A percentile compares a stretch with the other conserved stretches of the same genome.
phyloP scores from a whole-genome alignment of 768 basidiomycete genomes.

The Hygrophorus russula region DNA sequence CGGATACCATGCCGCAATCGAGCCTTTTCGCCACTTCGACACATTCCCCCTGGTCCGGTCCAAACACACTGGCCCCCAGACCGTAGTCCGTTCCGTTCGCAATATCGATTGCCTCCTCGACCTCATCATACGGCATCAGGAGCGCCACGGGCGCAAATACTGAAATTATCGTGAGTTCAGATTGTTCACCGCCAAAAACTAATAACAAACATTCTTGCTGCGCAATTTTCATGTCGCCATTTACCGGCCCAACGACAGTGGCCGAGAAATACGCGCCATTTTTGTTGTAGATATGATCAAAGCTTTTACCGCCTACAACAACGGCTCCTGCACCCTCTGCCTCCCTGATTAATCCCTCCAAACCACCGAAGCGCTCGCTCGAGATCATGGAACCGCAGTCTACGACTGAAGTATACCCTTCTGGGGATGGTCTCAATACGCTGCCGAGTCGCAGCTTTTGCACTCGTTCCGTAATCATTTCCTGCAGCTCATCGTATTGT shows the following conservation, averaged over 20 bases:
- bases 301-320: conserved; percentile 53
- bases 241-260: conserved; percentile 77
- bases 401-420: conserved; percentile 60
- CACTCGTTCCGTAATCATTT: conserved; percentile 52
- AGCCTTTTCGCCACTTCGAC: conserved; percentile 69
- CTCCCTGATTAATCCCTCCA: conserved; percentile 57
- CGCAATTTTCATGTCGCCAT: conserved; percentile 62
- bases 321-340: conserved; percentile 63
- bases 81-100: conserved; percentile 86
- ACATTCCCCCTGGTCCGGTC: conserved; percentile 71
- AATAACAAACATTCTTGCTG: conserved; percentile 58
- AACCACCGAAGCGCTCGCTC: conserved; percentile 52
- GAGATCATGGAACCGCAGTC: conserved; percentile 89
- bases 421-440: conserved; percentile 52
- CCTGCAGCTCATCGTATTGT: conserved; percentile 68
- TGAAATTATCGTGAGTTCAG: conserved; percentile 16
- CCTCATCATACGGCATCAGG: conserved; percentile 71
- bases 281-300: conserved; percentile 53
- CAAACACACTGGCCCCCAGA: conserved; percentile 91
- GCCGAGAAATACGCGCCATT: conserved; percentile 79
- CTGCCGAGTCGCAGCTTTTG: conserved; percentile 67
- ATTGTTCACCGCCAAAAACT: neutral
- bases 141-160: conserved; percentile 92
- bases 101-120: conserved; percentile 79
- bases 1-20: conserved; percentile 93